These are phyloP conservation scores for Daphne laureola DNA, from an alignment of 441 rosid genomes.

Conservation along the genomic window DNA sequence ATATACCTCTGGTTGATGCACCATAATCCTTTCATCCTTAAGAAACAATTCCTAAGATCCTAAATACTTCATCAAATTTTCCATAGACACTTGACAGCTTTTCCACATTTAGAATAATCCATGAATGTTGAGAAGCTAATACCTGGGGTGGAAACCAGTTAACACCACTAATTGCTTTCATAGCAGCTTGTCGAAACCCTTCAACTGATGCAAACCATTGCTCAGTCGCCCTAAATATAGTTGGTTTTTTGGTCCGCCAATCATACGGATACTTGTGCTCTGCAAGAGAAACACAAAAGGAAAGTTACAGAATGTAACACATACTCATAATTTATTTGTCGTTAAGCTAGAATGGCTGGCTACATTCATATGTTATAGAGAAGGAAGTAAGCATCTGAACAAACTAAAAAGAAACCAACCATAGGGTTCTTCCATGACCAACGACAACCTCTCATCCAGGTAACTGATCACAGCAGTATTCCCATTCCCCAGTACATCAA, in stretches of 20 bases:
- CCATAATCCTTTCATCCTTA: no score
- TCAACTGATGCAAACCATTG: conserved; percentile 99
- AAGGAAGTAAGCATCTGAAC: conserved; percentile 8
- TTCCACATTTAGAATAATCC: no score
- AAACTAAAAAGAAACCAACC: conserved; percentile 34
- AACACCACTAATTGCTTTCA: conserved; percentile 78
- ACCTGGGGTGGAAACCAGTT: conserved; percentile 98
- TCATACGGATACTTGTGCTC: conserved; percentile 96
- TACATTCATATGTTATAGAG: no score
- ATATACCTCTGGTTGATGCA: no score
- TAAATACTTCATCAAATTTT: no score
- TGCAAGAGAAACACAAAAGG: conserved; percentile 26
- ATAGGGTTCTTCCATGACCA: conserved; percentile 88
- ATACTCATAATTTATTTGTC: background rate
- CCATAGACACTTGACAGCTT: no score
- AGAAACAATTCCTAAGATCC: no score
- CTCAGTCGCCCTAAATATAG: conserved; percentile 97
- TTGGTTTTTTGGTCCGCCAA: conserved; percentile 96
- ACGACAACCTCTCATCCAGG: conserved; percentile 64
- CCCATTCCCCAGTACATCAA: conserved; percentile 92
- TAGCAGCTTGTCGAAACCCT: conserved; percentile 72
- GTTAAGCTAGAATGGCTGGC: no score
- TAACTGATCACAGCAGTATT: conserved; percentile 72
- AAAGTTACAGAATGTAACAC: conserved; percentile 8
- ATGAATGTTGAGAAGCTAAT: conserved; percentile 16